These are phyloP conservation scores for Calycina herbarum DNA, from an alignment of 2,329 filamentous ascomycete species.

Conservation along the genomic window DNA sequence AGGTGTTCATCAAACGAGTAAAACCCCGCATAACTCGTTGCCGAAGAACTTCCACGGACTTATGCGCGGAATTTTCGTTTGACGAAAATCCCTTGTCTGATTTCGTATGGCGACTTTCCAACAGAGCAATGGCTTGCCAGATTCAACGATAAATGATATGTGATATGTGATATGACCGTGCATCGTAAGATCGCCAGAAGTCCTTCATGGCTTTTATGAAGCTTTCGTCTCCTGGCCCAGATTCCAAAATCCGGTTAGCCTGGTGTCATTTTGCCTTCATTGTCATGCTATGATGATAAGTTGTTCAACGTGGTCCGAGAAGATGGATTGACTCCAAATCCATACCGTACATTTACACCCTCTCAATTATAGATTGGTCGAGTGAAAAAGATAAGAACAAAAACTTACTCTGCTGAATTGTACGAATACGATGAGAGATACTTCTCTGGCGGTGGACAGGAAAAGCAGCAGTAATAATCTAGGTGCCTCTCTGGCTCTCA, in stretches of 20 bases:
- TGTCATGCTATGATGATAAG: not conserved
- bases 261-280: not conserved
- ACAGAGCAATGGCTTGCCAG: not conserved
- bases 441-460: no score
- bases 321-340: no score
- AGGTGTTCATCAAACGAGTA: not conserved
- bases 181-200: not conserved
- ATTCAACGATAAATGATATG: not conserved
- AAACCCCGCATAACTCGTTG: not conserved
- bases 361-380: no score
- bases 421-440: no score
- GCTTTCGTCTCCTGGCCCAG: not conserved
- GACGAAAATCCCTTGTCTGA: not conserved
- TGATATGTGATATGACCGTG: not conserved
- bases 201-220: not conserved
- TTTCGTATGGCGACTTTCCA: not conserved
- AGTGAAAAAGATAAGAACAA: no score
- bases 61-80: not conserved
- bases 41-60: not conserved
- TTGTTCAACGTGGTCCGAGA: not conserved
- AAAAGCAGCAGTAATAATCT: no score
- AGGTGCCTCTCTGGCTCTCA: no score
- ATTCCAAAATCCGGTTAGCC: not conserved
- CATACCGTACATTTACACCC: no score
- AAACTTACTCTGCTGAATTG: no score